Evolutionary conservation across 2,329 filamentous ascomycete genomes (phyloP).

Genomic region (Botrytis paeoniae): DNA sequence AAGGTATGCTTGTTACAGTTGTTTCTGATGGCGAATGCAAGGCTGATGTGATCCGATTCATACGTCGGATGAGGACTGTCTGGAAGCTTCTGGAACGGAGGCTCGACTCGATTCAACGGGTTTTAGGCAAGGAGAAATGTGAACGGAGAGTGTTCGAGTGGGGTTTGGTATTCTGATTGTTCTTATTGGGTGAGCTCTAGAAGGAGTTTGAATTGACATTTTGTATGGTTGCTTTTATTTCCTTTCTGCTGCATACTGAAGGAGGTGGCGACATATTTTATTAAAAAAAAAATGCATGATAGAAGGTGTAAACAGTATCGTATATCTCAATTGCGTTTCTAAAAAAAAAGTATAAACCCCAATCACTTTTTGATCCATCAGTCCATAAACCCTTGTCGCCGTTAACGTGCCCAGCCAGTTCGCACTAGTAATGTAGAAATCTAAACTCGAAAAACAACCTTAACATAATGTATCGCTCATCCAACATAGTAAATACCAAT

Average conservation of each 20-base stretch:
- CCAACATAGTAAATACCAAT: not conserved
- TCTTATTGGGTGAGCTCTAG: not conserved
- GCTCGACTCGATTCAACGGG: not conserved
- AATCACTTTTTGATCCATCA: not conserved
- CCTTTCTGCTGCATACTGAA: not conserved
- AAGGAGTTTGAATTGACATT: not conserved
- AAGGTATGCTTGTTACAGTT: not conserved
- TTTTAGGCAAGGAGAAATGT: not conserved
- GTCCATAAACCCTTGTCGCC: not conserved
- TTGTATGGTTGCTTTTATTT: not conserved
- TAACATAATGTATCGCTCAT: not conserved
- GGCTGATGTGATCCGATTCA: not conserved
- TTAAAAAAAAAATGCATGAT: not conserved
- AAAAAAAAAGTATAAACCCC: not conserved
- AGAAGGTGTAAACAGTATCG: not conserved
- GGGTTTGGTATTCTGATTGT: not conserved
- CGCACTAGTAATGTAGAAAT: slow-evolving; percentile 8
- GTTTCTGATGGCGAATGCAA: not conserved
- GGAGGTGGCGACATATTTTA: not conserved
- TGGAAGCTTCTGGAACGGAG: not conserved
- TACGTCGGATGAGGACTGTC: not conserved
- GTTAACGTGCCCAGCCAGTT: slow-evolving; percentile 3
- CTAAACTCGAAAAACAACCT: not conserved
- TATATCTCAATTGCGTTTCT: not conserved
- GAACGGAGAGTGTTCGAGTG: not conserved